A percentile compares a stretch with the other conserved stretches of the same genome.
Evolutionary conservation across 2,329 filamentous ascomycete species (phyloP).

Genomic region (Cytospora piceicola): DNA sequence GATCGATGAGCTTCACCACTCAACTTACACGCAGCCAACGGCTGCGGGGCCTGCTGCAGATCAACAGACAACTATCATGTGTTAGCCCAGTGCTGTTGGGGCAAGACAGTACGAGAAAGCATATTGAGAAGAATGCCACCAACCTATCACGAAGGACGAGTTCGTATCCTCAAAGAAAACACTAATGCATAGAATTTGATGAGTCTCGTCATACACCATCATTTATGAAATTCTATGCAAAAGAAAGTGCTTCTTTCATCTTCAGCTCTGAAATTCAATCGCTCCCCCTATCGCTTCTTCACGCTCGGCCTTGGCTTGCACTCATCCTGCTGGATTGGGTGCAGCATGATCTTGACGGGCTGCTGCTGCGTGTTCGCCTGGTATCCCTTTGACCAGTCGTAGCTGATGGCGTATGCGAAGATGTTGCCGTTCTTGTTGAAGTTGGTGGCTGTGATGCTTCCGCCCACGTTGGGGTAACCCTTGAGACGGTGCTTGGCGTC

Average conservation of each 20-base stretch:
- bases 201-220: neutral
- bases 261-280: neutral
- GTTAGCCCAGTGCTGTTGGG: too few relatives aligned
- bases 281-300: conserved; percentile 58
- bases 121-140: too few relatives aligned
- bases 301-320: conserved; percentile 64
- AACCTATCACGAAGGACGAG: too few relatives aligned
- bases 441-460: conserved; percentile 86
- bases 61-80: too few relatives aligned
- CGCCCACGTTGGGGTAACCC: conserved; percentile 83
- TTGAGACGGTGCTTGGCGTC: conserved; percentile 87
- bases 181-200: too few relatives aligned
- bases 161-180: too few relatives aligned
- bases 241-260: neutral
- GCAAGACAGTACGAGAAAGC: too few relatives aligned
- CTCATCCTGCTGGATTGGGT: conserved; percentile 68
- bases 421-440: conserved; percentile 87
- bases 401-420: conserved; percentile 88
- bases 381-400: conserved; percentile 99
- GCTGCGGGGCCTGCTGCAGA: too few relatives aligned
- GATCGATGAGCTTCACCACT: too few relatives aligned
- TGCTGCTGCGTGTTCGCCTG: conserved; percentile 75
- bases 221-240: neutral
- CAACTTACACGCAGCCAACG: too few relatives aligned
- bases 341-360: conserved; percentile 83